Conservation (phyloP, 164 flowering plant genomes). For the Saururus chinensis region DNA sequence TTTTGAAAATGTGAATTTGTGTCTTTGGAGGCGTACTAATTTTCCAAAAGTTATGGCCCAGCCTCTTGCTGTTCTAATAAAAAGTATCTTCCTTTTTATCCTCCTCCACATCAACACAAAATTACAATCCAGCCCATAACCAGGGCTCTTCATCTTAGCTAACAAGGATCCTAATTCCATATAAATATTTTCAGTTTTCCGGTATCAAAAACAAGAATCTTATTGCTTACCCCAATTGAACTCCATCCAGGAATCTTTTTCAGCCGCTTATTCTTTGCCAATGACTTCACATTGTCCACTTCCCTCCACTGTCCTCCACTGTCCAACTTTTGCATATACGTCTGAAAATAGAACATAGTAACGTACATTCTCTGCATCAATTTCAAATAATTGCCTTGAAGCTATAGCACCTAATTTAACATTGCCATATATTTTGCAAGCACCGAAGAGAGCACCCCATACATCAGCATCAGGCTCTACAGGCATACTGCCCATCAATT, state of each 20-base stretch:
- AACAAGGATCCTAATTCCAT: slow-evolving; percentile 28
- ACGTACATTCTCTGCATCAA: slow-evolving; percentile 58
- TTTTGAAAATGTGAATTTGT: slow-evolving; percentile 43
- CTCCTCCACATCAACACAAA: slow-evolving; percentile 68
- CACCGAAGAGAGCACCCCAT: slow-evolving; percentile 66
- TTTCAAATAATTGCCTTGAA: slow-evolving; percentile 35
- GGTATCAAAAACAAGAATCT: too few relatives aligned
- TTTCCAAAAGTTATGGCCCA: slow-evolving; percentile 52
- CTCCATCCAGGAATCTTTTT: slow-evolving; percentile 76
- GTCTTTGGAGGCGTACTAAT: slow-evolving; percentile 41
- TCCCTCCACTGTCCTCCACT: slow-evolving; percentile 58
- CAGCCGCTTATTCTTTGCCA: slow-evolving; percentile 49
- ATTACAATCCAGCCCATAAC: slow-evolving; percentile 53
- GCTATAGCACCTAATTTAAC: slow-evolving; percentile 45
- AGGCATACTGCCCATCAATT: slow-evolving; percentile 46
- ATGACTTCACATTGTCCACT: slow-evolving; percentile 38
- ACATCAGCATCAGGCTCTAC: slow-evolving; percentile 45
- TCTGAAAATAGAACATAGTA: slow-evolving; percentile 60
- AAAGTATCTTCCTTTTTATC: slow-evolving; percentile 64
- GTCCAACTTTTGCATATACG: slow-evolving; percentile 47
- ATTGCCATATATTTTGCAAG: slow-evolving; percentile 52
- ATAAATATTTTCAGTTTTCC: slow-evolving; percentile 35
- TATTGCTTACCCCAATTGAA: slow-evolving; percentile 42
- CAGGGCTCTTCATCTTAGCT: slow-evolving; percentile 45
- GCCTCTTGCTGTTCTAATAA: slow-evolving; percentile 47